Percentiles rank a stretch among this genome's conserved stretches.
Conservation (phyloP, 331 rosid genomes). For the Pyrus hybrid region DNA sequence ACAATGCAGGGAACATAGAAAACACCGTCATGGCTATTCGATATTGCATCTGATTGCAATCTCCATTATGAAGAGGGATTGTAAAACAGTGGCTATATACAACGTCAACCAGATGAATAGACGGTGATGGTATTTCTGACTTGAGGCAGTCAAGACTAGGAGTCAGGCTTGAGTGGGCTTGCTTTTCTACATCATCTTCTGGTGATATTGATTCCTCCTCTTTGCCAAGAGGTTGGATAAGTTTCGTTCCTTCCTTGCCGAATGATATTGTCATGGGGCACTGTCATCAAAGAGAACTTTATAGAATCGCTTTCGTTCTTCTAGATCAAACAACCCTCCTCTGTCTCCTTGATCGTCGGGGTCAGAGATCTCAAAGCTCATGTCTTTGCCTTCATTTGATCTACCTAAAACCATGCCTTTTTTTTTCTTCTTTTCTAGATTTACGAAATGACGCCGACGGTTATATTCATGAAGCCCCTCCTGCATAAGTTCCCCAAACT, state of each 20-base stretch:
- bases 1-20: constrained; percentile 65
- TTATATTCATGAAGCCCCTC: constrained; percentile 91
- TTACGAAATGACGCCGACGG: constrained; percentile 35
- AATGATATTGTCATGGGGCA: constrained; percentile 46
- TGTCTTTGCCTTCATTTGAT: constrained; percentile 26
- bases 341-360: constrained; percentile 26
- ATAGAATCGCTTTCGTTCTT: constrained; percentile 85
- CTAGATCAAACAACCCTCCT: constrained; percentile 74
- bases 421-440: constrained; percentile 56
- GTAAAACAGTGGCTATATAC: constrained; percentile 68
- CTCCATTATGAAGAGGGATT: constrained; percentile 74
- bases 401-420: constrained; percentile 43
- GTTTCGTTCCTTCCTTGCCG: constrained; percentile 70
- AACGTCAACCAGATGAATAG: constrained; percentile 67
- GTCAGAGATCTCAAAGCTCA: constrained; percentile 21
- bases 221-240: constrained; percentile 44
- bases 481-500: constrained; percentile 82
- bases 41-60: constrained; percentile 60
- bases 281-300: constrained; percentile 70
- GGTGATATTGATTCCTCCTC: constrained; percentile 18
- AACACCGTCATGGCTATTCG: constrained; percentile 47
- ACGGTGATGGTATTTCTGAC: constrained; percentile 58
- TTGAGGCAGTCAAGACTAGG: constrained; percentile 49
- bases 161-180: constrained; percentile 54
- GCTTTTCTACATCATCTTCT: constrained; percentile 22